Percentiles rank a stretch among this genome's conserved stretches.
Conservation (phyloP, 2,329 filamentous ascomycete genomes). For the Cladosporium velox region DNA sequence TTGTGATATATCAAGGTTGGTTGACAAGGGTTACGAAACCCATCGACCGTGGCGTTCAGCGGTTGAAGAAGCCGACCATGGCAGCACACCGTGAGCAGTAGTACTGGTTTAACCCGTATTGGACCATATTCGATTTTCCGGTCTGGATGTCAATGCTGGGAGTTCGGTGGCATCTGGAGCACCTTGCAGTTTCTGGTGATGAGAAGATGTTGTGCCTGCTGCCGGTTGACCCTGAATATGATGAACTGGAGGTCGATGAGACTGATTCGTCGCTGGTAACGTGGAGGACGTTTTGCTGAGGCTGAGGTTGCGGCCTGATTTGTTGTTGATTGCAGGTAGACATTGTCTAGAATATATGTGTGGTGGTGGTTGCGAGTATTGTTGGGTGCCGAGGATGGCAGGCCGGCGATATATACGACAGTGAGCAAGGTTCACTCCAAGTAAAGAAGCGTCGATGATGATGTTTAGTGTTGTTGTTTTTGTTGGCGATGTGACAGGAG, state of each 20-base stretch:
- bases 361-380: neutral
- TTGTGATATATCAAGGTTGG: neutral
- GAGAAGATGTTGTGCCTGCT: conserved; percentile 25
- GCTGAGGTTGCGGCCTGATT: conserved; percentile 34
- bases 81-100: conserved; percentile 41
- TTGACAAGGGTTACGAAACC: neutral
- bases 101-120: conserved; percentile 41
- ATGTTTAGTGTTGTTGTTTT: neutral
- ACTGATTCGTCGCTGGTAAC: conserved; percentile 35
- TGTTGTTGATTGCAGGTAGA: conserved; percentile 4
- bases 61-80: conserved; percentile 38
- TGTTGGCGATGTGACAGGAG: neutral
- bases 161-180: conserved; percentile 40
- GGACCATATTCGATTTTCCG: conserved; percentile 41
- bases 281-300: conserved; percentile 38
- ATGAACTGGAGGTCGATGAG: conserved; percentile 25
- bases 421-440: neutral
- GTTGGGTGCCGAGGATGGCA: neutral
- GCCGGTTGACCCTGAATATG: conserved; percentile 24
- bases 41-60: conserved; percentile 25
- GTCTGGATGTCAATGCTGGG: conserved; percentile 37
- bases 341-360: neutral
- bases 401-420: neutral
- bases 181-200: conserved; percentile 34
- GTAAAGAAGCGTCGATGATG: neutral